phyloP scores from a whole-genome alignment of 2,329 filamentous ascomycete genomes.

The Colletotrichum theobromicola region DNA sequence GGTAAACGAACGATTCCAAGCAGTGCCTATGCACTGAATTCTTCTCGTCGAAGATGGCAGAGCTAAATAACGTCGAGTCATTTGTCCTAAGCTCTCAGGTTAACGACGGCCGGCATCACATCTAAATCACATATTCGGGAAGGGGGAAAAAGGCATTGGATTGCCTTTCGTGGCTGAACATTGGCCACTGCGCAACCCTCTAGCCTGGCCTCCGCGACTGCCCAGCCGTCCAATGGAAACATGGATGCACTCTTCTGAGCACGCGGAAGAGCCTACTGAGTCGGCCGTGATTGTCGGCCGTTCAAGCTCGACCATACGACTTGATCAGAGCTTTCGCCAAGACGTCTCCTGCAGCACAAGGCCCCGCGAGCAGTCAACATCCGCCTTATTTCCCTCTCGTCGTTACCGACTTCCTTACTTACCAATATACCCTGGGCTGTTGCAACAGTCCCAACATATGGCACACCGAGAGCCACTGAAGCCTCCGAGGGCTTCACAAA shows the following conservation, averaged over 20 bases:
- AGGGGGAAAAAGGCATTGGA: neutral
- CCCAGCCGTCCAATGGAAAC: neutral
- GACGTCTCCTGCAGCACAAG: neutral
- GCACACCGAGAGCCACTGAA: neutral
- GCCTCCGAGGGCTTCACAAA: neutral
- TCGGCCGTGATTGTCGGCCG: neutral
- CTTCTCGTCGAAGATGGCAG: neutral
- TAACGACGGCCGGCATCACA: neutral
- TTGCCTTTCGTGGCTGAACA: neutral
- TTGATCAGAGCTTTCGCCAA: neutral
- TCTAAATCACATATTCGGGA: neutral
- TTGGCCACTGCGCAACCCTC: neutral
- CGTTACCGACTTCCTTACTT: neutral
- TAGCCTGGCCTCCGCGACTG: neutral
- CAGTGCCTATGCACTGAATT: neutral
- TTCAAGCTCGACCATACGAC: neutral
- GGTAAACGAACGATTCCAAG: neutral
- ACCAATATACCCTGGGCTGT: neutral
- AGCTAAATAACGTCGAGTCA: neutral
- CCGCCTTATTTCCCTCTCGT: neutral
- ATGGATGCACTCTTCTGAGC: neutral
- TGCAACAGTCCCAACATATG: neutral
- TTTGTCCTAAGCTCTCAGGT: neutral
- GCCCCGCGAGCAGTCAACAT: neutral
- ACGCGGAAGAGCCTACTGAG: neutral